Base-by-base conservation (phyloP, 441 rosid genomes). In the Croton setiger region DNA sequence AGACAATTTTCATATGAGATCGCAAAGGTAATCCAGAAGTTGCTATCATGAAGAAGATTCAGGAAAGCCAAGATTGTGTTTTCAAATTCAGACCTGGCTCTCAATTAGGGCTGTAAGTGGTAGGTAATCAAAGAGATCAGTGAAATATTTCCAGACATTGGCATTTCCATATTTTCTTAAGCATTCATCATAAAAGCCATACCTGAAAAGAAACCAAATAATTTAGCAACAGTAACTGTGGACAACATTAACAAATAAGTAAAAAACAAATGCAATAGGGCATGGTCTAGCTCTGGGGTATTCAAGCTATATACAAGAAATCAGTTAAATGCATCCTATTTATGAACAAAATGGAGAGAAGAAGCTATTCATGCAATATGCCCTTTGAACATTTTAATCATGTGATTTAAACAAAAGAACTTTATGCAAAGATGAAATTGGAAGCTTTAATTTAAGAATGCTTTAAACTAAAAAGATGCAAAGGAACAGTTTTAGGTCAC, bases 101-200 rank as follows among this genome's bases (percentile, higher is more conserved):
- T 89, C 95, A 60, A 88, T 87, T 56, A 86, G 72, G 55, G 88
- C 90, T 0, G 93, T 86, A 39, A 88, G 81, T 15, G 91, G 91
- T 35, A 88, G 83, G 77, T 87, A 89, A 82, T 89, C 95, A 66
- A 89, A 89, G 63, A 89, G 84, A 74, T 89, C 95, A 0, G 95
- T 87, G 78, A 87, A 89, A 78, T 85, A 72, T 78, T 87, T 87
- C 92, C 95, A 87, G 57, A 87, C 89, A 72, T 85, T 89, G 47
- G 92, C 95, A 84, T 89, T 87, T 66, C 95, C 95, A 57, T 87
- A 87, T 71, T 89, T 89, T 75, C 95, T 83, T 76, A 88, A 70
- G 77, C 94, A 88, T 65, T 88, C 94, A 62, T 88, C 94, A 69
- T 88, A 88, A 77, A 88, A 86, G 23, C 92, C 92, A 71, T 89